phyloP scores from a whole-genome alignment of 306 rosid genomes.

The Mimosa pudica region DNA sequence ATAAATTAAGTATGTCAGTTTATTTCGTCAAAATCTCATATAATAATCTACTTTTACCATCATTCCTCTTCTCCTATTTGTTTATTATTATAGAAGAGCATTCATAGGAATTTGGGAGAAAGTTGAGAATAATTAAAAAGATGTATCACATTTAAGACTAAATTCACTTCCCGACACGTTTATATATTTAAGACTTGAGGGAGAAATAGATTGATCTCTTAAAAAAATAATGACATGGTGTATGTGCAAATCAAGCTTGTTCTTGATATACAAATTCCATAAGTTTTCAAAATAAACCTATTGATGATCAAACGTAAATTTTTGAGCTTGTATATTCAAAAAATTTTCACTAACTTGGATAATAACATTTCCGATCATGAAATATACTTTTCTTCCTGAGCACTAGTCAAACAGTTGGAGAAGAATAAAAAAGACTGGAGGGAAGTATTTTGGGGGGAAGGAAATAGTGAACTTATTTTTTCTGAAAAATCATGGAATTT shows the following conservation, averaged over 20 bases:
- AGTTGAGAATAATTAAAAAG: too few species aligned
- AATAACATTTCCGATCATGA: not conserved
- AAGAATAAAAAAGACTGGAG: not conserved
- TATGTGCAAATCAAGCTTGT: not conserved
- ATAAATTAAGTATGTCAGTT: too few species aligned
- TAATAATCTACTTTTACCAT: too few species aligned
- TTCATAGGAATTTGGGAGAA: too few species aligned
- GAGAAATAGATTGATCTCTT: not conserved
- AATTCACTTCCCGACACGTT: too few species aligned
- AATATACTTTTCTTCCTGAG: not conserved
- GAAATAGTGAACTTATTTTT: conserved; percentile 1
- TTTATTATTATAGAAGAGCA: too few species aligned
- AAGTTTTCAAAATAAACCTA: not conserved
- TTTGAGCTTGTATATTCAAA: not conserved
- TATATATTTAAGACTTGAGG: too few species aligned
- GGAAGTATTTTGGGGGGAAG: not conserved
- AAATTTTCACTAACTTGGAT: not conserved
- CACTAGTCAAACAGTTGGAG: not conserved
- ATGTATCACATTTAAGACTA: too few species aligned
- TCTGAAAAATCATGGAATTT: not conserved
- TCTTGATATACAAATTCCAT: not conserved
- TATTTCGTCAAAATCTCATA: too few species aligned
- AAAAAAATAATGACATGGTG: not conserved
- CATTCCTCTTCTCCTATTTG: too few species aligned
- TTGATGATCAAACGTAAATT: too few species aligned